phyloP scores from a whole-genome alignment of 192 early-diverging fungal genomes.

The Backusella australiensis region DNA sequence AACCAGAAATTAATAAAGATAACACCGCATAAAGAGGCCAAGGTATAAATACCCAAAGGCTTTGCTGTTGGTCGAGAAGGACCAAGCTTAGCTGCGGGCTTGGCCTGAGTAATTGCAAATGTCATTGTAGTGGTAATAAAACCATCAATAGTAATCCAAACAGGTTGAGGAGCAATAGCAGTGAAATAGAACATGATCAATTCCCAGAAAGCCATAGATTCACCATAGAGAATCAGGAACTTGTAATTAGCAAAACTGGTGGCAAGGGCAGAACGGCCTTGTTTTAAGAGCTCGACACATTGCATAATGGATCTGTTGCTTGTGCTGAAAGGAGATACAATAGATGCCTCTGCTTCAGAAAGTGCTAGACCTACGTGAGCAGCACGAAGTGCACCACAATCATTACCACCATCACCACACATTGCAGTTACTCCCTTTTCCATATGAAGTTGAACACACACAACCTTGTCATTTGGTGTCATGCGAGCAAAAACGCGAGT shows the following conservation, averaged over 20 bases:
- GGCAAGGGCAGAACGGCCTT: conserved; percentile 75
- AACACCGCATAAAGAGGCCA: conserved; percentile 66
- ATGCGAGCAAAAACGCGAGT: conserved; percentile 79
- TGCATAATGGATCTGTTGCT: conserved; percentile 54
- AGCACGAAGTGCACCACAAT: conserved; percentile 78
- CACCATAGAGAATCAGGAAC: conserved; percentile 75
- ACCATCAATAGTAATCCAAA: conserved; percentile 76
- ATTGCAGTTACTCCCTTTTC: conserved; percentile 76
- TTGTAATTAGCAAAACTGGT: conserved; percentile 76
- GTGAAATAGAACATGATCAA: conserved; percentile 72
- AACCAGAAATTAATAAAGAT: conserved; percentile 73
- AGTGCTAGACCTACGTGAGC: conserved; percentile 81
- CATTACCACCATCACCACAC: conserved; percentile 90
- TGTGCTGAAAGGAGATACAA: conserved; percentile 82
- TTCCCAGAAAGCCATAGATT: conserved; percentile 65
- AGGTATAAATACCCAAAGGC: conserved; percentile 69
- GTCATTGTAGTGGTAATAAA: conserved; percentile 61
- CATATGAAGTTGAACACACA: conserved; percentile 75
- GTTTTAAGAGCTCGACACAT: conserved; percentile 70
- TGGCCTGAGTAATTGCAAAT: conserved; percentile 65
- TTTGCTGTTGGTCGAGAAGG: conserved; percentile 69
- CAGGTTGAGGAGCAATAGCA: conserved; percentile 64
- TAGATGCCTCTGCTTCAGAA: conserved; percentile 78
- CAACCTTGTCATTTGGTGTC: conserved; percentile 76
- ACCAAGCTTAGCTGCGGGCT: conserved; percentile 54